These are phyloP conservation scores for Ploettnerulaceae sp. DNA, from an alignment of 2,329 filamentous ascomycete genomes.

Conservation along the genomic window DNA sequence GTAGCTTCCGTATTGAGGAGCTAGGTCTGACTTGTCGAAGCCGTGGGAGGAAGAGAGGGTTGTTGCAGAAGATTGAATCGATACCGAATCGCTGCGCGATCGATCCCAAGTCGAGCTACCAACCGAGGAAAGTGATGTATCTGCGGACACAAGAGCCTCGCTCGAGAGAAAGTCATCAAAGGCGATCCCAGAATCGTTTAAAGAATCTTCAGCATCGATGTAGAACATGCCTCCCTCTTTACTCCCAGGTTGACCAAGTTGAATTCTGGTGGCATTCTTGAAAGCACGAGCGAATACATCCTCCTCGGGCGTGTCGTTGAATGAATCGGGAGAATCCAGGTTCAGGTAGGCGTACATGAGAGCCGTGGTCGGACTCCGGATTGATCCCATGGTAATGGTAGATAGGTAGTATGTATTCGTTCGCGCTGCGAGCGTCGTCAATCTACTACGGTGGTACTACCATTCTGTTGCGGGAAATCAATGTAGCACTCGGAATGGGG, in stretches of 20 bases:
- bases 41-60: not conserved
- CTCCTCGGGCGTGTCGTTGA: not conserved
- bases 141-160: not conserved
- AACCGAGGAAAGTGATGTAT: conserved; percentile 1
- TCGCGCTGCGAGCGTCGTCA: too few relatives aligned
- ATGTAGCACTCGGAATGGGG: not conserved
- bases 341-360: conserved; percentile 6
- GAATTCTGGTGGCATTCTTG: not conserved
- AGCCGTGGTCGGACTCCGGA: conserved; percentile 4
- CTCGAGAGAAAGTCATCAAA: not conserved
- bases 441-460: too few relatives aligned
- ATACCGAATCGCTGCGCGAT: not conserved
- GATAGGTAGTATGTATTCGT: too few relatives aligned
- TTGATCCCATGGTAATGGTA: conserved; percentile 3
- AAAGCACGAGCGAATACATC: conserved; percentile 8
- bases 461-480: too few relatives aligned
- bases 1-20: too few relatives aligned
- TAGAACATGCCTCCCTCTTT: too few relatives aligned
- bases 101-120: not conserved
- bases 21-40: too few relatives aligned
- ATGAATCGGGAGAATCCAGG: not conserved
- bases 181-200: not conserved
- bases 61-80: not conserved
- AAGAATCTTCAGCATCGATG: not conserved
- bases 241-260: not conserved